Percentiles rank a stretch among this genome's conserved stretches.
These are phyloP conservation scores for Aegilops bicornis DNA, from an alignment of 176 grass and related monocot genomes.

Conservation along the genomic window DNA sequence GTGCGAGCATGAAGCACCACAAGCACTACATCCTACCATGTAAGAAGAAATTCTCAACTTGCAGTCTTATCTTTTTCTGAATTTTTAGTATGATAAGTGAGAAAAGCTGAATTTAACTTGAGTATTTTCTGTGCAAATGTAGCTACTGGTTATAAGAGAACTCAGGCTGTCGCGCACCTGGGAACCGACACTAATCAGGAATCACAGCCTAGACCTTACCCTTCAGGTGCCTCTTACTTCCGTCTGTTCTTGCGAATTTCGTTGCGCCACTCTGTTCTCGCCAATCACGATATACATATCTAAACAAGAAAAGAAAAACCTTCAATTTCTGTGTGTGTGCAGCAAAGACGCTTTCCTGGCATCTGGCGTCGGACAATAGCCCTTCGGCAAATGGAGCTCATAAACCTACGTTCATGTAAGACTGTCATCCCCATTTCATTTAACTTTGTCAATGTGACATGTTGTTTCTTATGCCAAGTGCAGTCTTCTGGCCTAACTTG, in stretches of 20 bases:
- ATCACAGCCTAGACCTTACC: conserved; percentile 54
- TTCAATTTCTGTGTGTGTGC: conserved; percentile 20
- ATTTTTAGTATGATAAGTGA: neutral
- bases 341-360: conserved; percentile 99
- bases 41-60: conserved; percentile 46
- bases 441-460: neutral
- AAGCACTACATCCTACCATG: conserved; percentile 94
- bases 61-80: neutral
- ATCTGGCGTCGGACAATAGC: conserved; percentile 66
- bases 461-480: conserved; percentile 13
- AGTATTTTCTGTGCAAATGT: conserved; percentile 32
- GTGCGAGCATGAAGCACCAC: conserved; percentile 59
- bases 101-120: neutral
- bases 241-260: conserved; percentile 10
- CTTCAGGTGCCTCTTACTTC: conserved; percentile 55
- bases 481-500: conserved; percentile 1
- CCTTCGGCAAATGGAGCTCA: conserved; percentile 24
- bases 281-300: neutral
- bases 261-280: neutral
- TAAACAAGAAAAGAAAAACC: neutral
- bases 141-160: conserved; percentile 55
- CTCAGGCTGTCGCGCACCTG: conserved; percentile 27
- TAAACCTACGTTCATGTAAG: conserved; percentile 52
- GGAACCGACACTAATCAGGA: conserved; percentile 47
- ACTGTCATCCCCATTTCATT: neutral